Base-by-base conservation (phyloP, 495 filamentous ascomycete species). In the Endocarpon pusillum region DNA sequence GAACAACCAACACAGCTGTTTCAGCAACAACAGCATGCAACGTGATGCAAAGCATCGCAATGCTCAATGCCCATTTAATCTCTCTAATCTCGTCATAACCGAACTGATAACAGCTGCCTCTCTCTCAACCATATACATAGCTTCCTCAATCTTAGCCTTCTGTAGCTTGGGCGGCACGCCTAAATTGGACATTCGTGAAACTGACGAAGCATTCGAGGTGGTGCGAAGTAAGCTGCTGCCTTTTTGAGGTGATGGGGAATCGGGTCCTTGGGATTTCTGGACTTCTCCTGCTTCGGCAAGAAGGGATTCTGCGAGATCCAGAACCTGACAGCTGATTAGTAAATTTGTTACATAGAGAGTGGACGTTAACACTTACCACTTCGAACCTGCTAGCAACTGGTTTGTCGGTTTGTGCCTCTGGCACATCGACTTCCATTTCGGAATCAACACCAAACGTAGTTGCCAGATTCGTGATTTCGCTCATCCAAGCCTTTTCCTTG, bases 121-220 rank as follows among this genome's bases (percentile, higher is more conserved):
- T 51, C 78, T 59, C 25, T 82, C 77, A 41, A 85, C 59, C 51
- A 83, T 61, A 35, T 55, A 57, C 62, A 76, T 78, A 8, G 81
- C 71, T 52, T 82, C 72, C 11, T 61, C 59, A 38, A 80, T 52
- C 58, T 77, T 81, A 18, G 66, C 69, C 37, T 67, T 72, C 40
- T 79, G 66, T 25, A 83, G 55, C 27, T 75, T 70, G 30, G 71
- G 61, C 5, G 79, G 77, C 28, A 85, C n/a, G n/a, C n/a, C n/a
- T n/a, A n/a, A n/a, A n/a, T n/a, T n/a, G n/a, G n/a, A n/a, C n/a
- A n/a, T n/a, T n/a, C n/a, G n/a, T n/a, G n/a, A n/a, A n/a, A n/a
- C n/a, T n/a, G n/a, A n/a, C n/a, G n/a, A n/a, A n/a, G n/a, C n/a
- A n/a, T n/a, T n/a, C n/a, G n/a, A n/a, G n/a, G n/a, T n/a, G n/a